phyloP scores from a whole-genome alignment of 352 stramenopile genomes.

The Saprolegnia parasitica region DNA sequence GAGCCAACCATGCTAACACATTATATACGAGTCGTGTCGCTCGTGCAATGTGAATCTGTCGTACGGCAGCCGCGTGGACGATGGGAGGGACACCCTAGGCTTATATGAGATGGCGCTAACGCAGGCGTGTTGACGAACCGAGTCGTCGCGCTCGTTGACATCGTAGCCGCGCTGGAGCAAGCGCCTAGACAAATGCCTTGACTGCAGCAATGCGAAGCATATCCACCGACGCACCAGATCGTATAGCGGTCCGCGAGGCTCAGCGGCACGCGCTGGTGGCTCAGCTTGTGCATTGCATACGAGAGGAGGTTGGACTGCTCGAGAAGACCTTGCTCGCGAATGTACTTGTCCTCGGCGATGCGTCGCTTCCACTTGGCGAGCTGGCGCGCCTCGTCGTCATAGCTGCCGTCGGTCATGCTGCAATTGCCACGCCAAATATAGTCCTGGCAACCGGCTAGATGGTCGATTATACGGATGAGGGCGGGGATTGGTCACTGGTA shows the following conservation, averaged over 20 bases:
- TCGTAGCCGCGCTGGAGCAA: constrained; percentile 18
- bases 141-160: constrained; percentile 26
- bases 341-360: constrained; percentile 23
- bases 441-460: neutral
- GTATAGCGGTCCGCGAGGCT: constrained; percentile 6
- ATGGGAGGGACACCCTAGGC: constrained; percentile 23
- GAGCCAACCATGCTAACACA: neutral
- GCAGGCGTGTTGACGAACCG: neutral
- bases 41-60: neutral
- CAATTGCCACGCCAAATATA: constrained; percentile 11
- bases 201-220: neutral
- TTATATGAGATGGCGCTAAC: neutral
- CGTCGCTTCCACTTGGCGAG: constrained; percentile 29
- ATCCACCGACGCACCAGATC: constrained; percentile 1
- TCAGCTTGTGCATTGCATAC: constrained; percentile 25
- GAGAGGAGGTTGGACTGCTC: constrained; percentile 23
- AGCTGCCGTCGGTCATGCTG: neutral
- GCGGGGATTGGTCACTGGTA: neutral
- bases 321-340: constrained; percentile 9
- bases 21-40: too few species aligned
- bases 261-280: neutral
- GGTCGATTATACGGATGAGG: neutral
- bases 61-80: constrained; percentile 21
- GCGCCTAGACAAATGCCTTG: constrained; percentile 3
- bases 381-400: constrained; percentile 8